Percentiles rank a stretch among this genome's conserved stretches.
Evolutionary conservation across 2,329 filamentous ascomycete genomes (phyloP).

Genomic region (Monilinia fructicola): DNA sequence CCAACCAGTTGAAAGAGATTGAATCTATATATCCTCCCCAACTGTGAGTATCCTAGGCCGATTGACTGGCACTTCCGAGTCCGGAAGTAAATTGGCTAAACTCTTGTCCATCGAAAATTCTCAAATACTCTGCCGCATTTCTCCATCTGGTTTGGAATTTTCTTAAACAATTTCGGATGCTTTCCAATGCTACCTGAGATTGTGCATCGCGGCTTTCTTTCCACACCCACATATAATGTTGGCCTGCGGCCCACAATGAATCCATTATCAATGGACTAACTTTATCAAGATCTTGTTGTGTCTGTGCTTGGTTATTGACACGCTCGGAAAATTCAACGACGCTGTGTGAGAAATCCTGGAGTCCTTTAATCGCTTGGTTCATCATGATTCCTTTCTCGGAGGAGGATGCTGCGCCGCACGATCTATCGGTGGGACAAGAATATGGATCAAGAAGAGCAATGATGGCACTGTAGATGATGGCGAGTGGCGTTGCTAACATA

Average conservation of each 20-base stretch:
- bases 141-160: conserved; percentile 42
- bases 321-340: conserved; percentile 40
- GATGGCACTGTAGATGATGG: conserved; percentile 37
- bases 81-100: conserved; percentile 41
- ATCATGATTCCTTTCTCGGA: conserved; percentile 40
- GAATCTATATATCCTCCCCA: neutral
- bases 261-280: conserved; percentile 44
- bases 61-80: conserved; percentile 27
- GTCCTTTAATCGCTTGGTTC: conserved; percentile 40
- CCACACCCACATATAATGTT: conserved; percentile 44
- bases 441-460: conserved; percentile 44
- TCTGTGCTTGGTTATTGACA: conserved; percentile 30
- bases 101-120: conserved; percentile 43
- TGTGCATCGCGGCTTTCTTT: conserved; percentile 42
- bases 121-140: conserved; percentile 43
- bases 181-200: conserved; percentile 38
- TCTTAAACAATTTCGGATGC: conserved; percentile 38
- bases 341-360: conserved; percentile 38
- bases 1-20: neutral
- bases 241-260: conserved; percentile 42
- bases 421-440: conserved; percentile 37
- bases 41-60: neutral
- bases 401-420: conserved; percentile 14
- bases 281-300: conserved; percentile 35
- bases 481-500: conserved; percentile 33